Conservation (phyloP, 768 basidiomycete species). For the Ramaria rubella region DNA sequence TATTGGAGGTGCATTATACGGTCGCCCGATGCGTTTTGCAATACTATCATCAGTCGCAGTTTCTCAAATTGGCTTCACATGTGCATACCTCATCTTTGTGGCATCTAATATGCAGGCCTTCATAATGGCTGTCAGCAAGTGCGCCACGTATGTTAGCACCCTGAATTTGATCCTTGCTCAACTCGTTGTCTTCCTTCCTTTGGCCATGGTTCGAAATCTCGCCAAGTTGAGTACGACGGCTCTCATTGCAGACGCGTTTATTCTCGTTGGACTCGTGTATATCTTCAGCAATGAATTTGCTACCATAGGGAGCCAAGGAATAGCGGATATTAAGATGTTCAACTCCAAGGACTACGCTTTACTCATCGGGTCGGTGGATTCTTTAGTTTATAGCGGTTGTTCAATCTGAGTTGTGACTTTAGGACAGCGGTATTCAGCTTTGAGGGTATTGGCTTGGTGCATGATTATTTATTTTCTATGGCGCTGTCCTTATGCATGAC, state of each 20-base stretch:
- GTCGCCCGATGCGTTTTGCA: constrained; percentile 84
- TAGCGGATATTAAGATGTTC: constrained; percentile 78
- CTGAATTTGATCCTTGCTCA: constrained; percentile 77
- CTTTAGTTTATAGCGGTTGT: background rate
- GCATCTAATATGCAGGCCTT: constrained; percentile 90
- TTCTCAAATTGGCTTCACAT: constrained; percentile 85
- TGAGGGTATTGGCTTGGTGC: constrained; percentile 89
- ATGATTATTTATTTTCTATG: constrained; percentile 17
- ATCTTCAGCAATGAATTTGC: constrained; percentile 81
- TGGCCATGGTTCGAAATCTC: constrained; percentile 87
- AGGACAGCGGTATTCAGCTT: constrained; percentile 98
- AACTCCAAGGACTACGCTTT: constrained; percentile 86
- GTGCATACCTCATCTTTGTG: constrained; percentile 94
- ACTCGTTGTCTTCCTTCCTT: constrained; percentile 79
- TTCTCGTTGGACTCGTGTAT: constrained; percentile 79
- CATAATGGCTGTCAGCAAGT: constrained; percentile 72
- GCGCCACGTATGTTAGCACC: constrained; percentile 57
- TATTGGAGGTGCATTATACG: constrained; percentile 89
- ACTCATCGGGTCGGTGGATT: constrained; percentile 69
- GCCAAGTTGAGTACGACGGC: constrained; percentile 91
- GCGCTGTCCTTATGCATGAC: background rate
- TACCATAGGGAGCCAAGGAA: constrained; percentile 58
- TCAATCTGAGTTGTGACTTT: constrained; percentile 5
- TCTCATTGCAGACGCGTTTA: constrained; percentile 91
- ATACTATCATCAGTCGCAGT: constrained; percentile 84